Evolutionary conservation across 805 yeast species (phyloP).

Genomic region (Barnettozyma pratensis): DNA sequence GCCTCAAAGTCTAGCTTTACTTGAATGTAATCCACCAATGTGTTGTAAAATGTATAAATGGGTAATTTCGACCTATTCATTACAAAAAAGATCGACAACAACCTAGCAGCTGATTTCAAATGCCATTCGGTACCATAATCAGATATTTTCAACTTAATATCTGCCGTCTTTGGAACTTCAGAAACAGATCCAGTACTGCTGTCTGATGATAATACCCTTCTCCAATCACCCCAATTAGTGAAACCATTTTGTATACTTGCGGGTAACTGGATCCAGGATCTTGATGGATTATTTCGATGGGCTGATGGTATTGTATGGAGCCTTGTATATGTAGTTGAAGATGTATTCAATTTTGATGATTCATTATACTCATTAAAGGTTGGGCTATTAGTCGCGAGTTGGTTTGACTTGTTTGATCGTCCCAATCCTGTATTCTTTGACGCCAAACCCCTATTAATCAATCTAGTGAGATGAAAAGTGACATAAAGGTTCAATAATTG

Average conservation of each 20-base stretch:
- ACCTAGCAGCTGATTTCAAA: constrained; percentile 57
- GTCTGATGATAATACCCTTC: background rate
- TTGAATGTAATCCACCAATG: constrained; percentile 75
- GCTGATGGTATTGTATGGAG: background rate
- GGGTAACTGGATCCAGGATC: constrained; percentile 10
- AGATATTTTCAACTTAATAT: constrained; percentile 38
- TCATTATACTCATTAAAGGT: constrained; percentile 7
- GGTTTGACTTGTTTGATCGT: background rate
- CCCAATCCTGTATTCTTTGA: background rate
- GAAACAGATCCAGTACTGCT: background rate
- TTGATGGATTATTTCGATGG: background rate
- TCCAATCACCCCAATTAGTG: constrained; percentile 10
- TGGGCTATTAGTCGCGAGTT: constrained; percentile 7
- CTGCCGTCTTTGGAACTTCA: constrained; percentile 7
- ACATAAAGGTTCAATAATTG: constrained; percentile 72
- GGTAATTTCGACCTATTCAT: constrained; percentile 40
- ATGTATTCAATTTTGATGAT: constrained; percentile 8
- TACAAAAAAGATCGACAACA: constrained; percentile 48
- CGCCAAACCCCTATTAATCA: constrained; percentile 29
- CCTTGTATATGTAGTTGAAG: background rate
- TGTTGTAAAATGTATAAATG: constrained; percentile 56
- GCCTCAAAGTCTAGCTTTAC: constrained; percentile 74
- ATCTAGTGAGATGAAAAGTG: constrained; percentile 65
- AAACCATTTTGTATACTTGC: constrained; percentile 9
- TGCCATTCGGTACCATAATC: constrained; percentile 84